Evolutionary conservation across 148 eudicot genomes (phyloP), one percentile per base, ranked within the genome.

Genomic region (Cornus controversa): DNA sequence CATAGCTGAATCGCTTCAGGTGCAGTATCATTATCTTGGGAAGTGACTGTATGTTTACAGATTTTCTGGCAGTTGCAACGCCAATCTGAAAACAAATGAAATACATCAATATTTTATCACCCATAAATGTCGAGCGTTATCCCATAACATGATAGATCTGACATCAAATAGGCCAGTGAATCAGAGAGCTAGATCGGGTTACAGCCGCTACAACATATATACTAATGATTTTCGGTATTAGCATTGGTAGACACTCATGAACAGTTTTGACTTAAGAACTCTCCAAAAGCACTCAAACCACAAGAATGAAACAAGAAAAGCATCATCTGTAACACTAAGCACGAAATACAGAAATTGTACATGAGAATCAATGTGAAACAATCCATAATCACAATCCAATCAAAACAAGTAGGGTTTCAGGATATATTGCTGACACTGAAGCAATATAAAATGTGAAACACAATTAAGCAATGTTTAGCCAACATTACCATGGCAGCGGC

Each of bases 1-100:
- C 94, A 80, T 91, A 95, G 86, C 93, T 88, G 82, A 95, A 95
- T 65, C 99, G 97, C 99, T 89, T 95, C 81, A 95, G 79, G 79
- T 95, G 99, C 87, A 95, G 77, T 78, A 95, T 89, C 96, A 95
- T 80, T 25, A 95, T 88, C 87, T 93, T 89, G 26, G 99, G 88
- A 42, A 93, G 90, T 70, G 91, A 85, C 80, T 85, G 93, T 74
- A 95, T 89, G 83, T 89, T 88, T 31, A 90, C 82, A 76, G 93
- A 90, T 83, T 95, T 95, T 83, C 91, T 91, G 66, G 99, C 99
- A 86, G 89, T 82, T 73, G 88, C 97, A 70, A 93, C 85, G 76
- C 94, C 93, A 68, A 91, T 90, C 98, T 94, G 88, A 77, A 66
- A 78, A 9, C 31, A 25, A 78, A 26, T 11, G 16, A 34, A 28